phyloP scores from a whole-genome alignment of 1,284 basidiomycete genomes.

The Malassezia globosa region DNA sequence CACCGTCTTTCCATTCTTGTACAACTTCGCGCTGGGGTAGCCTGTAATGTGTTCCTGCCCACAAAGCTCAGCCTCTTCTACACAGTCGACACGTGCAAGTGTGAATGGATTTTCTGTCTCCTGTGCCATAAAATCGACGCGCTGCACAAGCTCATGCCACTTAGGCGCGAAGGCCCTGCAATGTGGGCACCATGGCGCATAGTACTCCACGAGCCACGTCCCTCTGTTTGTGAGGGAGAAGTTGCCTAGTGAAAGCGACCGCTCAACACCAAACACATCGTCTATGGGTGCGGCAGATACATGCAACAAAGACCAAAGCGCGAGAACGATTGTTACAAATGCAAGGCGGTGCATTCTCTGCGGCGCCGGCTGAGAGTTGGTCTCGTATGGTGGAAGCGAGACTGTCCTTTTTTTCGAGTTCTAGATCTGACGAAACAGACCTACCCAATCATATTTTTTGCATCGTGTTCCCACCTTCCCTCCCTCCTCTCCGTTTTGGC shows the following conservation, averaged over 20 bases:
- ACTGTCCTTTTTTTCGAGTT: too few species aligned
- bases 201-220: slow-evolving; percentile 44
- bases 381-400: too few species aligned
- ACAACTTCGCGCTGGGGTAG: slow-evolving; percentile 30
- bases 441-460: neutral
- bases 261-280: slow-evolving; percentile 6
- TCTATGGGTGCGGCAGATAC: neutral
- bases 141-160: slow-evolving; percentile 61
- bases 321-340: too few species aligned
- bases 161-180: slow-evolving; percentile 67
- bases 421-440: too few species aligned
- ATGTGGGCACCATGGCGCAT: slow-evolving; percentile 63
- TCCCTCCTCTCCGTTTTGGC: too few species aligned
- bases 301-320: too few species aligned
- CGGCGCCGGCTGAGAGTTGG: too few species aligned
- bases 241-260: slow-evolving; percentile 30
- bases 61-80: slow-evolving; percentile 32
- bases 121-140: slow-evolving; percentile 55
- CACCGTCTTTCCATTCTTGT: slow-evolving; percentile 27
- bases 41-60: slow-evolving; percentile 26
- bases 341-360: too few species aligned
- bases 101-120: slow-evolving; percentile 34
- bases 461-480: neutral
- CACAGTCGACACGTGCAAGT: slow-evolving; percentile 42
- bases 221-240: slow-evolving; percentile 29